A percentile compares a stretch with the other conserved stretches of the same genome.
Evolutionary conservation across 345 rosid species (phyloP).

Genomic region (Ceriops tagal): DNA sequence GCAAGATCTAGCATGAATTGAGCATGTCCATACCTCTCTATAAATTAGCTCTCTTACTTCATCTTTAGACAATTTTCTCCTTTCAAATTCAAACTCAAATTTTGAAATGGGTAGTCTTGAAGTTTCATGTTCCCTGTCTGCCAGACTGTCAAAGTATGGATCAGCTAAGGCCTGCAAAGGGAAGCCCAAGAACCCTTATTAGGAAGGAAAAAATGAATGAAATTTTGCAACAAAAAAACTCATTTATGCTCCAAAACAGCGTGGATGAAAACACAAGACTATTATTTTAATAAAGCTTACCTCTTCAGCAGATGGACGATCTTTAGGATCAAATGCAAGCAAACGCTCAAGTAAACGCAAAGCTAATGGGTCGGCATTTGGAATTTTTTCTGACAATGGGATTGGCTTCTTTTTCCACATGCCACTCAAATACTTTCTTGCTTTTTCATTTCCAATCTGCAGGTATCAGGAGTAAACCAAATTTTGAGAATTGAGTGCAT

Average conservation of each 20-base stretch:
- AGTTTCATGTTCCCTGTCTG: slow-evolving; percentile 66
- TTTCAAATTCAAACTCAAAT: slow-evolving; percentile 84
- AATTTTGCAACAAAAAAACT: slow-evolving; percentile 7
- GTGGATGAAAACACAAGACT: neutral
- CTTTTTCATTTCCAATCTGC: slow-evolving; percentile 96
- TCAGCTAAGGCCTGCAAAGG: slow-evolving; percentile 73
- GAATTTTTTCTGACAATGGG: slow-evolving; percentile 24
- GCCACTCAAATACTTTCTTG: slow-evolving; percentile 78
- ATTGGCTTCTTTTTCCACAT: slow-evolving; percentile 56
- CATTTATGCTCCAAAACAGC: neutral
- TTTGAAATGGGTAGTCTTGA: slow-evolving; percentile 79
- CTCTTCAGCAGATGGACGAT: slow-evolving; percentile 94
- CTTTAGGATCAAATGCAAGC: slow-evolving; percentile 93
- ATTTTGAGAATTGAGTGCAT: slow-evolving; percentile 3
- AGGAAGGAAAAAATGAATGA: slow-evolving; percentile 3
- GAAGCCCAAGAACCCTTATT: slow-evolving; percentile 6
- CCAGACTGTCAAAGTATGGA: slow-evolving; percentile 81
- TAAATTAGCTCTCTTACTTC: slow-evolving; percentile 89
- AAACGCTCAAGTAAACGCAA: slow-evolving; percentile 70
- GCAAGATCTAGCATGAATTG: slow-evolving; percentile 3
- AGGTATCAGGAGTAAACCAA: slow-evolving; percentile 26
- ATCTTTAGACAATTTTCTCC: slow-evolving; percentile 72
- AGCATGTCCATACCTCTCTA: slow-evolving; percentile 62
- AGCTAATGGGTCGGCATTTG: slow-evolving; percentile 47
- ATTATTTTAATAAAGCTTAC: slow-evolving; percentile 29